Evolutionary conservation across 1,284 basidiomycete species (phyloP), one percentile per base, ranked within the genome.

Genomic region (Wallemia hederae): DNA sequence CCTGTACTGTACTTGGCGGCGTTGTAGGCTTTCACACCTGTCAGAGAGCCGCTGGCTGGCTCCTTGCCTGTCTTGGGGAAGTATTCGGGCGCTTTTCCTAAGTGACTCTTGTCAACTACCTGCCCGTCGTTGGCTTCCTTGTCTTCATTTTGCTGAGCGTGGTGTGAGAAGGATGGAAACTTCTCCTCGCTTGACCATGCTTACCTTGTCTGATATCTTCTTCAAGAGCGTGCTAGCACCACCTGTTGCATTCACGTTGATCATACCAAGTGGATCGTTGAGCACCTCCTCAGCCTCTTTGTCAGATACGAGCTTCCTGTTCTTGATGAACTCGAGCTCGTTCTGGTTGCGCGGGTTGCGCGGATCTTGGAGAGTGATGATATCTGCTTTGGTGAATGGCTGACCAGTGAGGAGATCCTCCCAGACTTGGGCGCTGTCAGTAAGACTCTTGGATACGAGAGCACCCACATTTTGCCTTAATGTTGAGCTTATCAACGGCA

Each of bases 1-100:
- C 91, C 91, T 29, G 78, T 89, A 0, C 88, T 89, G 68, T 85
- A 89, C 2, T 87, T 85, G 1, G 88, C 88, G 2, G 85, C 77
- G 68, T 96, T 94, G 80, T 90, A 88, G 84, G 65, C 65, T 0
- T 61, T 58, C 15, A n/a, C 9, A 27, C 27, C 57, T 11, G 57
- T 58, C 3, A 19, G 29, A 5, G 57, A 27, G 11, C 11, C 57
- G 1, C 60, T 61, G 24, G 63, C 61, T 39, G 62, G 55, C 7
- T 61, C 56, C 28, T 60, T 59, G 25, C 60, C 63, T 9, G 63
- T 64, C 2, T 59, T 60, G 27, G 31, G 31, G 22, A 39, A 25
- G 59, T 63, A 60, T 64, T 64, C 58, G 60, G 62, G 25, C 60
- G 62, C 56, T 59, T 62, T 31, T 60, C 11, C 57, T 9, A 28